Conservation (phyloP, 768 basidiomycete species). For the Kwoniella sp. region DNA sequence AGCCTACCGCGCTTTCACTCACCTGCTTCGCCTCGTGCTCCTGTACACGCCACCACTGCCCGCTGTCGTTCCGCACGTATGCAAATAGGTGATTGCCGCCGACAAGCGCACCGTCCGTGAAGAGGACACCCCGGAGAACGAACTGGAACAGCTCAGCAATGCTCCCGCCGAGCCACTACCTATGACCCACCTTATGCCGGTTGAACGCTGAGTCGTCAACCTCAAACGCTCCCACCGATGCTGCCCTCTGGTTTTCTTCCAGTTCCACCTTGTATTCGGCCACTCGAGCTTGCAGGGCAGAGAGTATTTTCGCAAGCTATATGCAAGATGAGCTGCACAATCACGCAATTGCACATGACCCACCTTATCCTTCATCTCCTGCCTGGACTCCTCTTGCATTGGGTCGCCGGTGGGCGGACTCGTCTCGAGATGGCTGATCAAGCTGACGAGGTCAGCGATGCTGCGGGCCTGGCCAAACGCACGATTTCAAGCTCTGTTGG, state of each 20-base stretch:
- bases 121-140: slow-evolving; percentile 25
- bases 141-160: slow-evolving; percentile 14
- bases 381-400: slow-evolving; percentile 10
- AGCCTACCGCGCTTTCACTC: not conserved
- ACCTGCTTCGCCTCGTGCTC: slow-evolving; percentile 31
- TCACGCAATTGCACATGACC: not conserved
- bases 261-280: slow-evolving; percentile 17
- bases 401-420: slow-evolving; percentile 6
- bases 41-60: slow-evolving; percentile 38
- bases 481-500: slow-evolving; percentile 27
- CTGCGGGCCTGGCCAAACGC: not conserved
- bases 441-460: slow-evolving; percentile 9
- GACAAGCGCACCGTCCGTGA: slow-evolving; percentile 35
- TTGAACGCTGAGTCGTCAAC: slow-evolving; percentile 29
- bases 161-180: not conserved
- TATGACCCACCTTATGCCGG: slow-evolving; percentile 30
- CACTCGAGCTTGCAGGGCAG: slow-evolving; percentile 13
- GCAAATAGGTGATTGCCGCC: slow-evolving; percentile 29
- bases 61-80: slow-evolving; percentile 27
- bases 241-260: slow-evolving; percentile 14
- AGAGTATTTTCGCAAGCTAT: slow-evolving; percentile 29
- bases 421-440: slow-evolving; percentile 28
- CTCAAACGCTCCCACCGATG: slow-evolving; percentile 25
- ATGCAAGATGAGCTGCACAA: not conserved
- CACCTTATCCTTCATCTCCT: slow-evolving; percentile 36